phyloP scores from a whole-genome alignment of 768 basidiomycete genomes.

The Guyanaporus albipodus region DNA sequence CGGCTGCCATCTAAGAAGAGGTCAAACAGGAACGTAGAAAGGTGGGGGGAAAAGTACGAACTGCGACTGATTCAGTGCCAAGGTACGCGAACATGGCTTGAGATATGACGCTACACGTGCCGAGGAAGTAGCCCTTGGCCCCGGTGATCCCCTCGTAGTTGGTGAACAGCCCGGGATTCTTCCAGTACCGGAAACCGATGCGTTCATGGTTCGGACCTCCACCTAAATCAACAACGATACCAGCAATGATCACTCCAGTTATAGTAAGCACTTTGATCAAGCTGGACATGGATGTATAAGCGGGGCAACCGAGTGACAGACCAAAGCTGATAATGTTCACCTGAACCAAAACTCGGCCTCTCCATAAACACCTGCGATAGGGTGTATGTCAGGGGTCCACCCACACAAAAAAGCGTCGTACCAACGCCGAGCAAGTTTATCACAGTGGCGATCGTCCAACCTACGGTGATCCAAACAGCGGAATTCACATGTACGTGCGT shows the following conservation, averaged over 20 bases:
- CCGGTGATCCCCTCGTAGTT: conserved; percentile 39
- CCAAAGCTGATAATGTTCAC: too few relatives aligned
- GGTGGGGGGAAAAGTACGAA: conserved; percentile 12
- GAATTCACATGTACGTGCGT: too few relatives aligned
- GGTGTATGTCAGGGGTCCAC: too few relatives aligned
- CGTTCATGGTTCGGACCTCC: conserved; percentile 51
- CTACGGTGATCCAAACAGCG: too few relatives aligned
- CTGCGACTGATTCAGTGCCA: conserved; percentile 47
- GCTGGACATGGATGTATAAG: conserved; percentile 17
- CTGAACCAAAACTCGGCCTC: conserved; percentile 46
- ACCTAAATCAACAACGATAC: conserved; percentile 45
- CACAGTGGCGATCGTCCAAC: too few relatives aligned
- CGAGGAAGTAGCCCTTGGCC: conserved; percentile 43
- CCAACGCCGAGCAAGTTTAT: too few relatives aligned
- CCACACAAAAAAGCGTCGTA: too few relatives aligned
- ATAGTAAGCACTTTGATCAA: conserved; percentile 51
- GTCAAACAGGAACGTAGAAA: too few relatives aligned
- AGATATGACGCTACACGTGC: conserved; percentile 46
- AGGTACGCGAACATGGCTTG: conserved; percentile 56
- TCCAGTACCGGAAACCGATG: conserved; percentile 43
- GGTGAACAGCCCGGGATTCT: conserved; percentile 52
- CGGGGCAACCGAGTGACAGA: background rate
- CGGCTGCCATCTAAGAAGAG: conserved; percentile 33
- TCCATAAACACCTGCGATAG: conserved; percentile 39
- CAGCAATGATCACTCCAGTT: conserved; percentile 38